Evolutionary conservation across 257 asterid species (phyloP).

Genomic region (Solanum gracilifrons): DNA sequence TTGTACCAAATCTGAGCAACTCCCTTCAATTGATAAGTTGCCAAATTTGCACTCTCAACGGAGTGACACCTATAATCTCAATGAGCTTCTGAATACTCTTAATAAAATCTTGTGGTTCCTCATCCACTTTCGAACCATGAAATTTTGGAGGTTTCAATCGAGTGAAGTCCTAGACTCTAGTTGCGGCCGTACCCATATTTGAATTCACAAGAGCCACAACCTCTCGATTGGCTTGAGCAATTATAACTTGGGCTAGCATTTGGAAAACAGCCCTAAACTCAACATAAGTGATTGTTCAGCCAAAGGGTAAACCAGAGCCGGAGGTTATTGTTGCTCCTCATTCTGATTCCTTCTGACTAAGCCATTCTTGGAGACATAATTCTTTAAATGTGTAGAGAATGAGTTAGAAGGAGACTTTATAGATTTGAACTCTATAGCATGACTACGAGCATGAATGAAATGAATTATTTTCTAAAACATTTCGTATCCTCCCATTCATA

Average conservation of each 20-base stretch:
- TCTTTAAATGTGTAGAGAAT: neutral
- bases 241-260: neutral
- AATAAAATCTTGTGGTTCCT: neutral
- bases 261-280: neutral
- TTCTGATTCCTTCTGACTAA: neutral
- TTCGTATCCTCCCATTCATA: neutral
- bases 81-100: neutral
- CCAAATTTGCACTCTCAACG: neutral
- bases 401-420: neutral
- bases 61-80: neutral
- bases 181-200: neutral
- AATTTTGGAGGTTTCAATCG: neutral
- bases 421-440: neutral
- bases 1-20: neutral
- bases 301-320: neutral
- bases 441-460: neutral
- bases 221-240: neutral
- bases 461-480: too few species aligned
- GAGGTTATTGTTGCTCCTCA: neutral
- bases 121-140: neutral
- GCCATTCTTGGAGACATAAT: neutral
- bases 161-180: neutral
- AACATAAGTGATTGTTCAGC: neutral
- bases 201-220: neutral
- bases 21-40: neutral